Evolutionary conservation across 257 asterid genomes (phyloP).

Genomic region (Fraxinus quadrangulata): DNA sequence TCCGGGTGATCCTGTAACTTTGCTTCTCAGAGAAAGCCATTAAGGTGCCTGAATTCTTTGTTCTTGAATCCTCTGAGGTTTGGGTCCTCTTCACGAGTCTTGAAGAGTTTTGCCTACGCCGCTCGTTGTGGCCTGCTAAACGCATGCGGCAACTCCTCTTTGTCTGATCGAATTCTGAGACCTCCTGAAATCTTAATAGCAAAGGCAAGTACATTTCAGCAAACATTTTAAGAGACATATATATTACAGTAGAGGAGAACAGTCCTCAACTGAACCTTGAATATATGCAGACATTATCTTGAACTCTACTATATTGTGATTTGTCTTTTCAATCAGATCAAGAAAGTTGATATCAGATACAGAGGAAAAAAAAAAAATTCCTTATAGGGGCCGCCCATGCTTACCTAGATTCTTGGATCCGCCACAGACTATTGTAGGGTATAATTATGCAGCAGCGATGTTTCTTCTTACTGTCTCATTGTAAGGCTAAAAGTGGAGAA

Average conservation of each 20-base stretch:
- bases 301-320: neutral
- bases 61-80: constrained; percentile 21
- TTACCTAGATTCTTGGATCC: no score
- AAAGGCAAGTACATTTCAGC: neutral
- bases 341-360: no score
- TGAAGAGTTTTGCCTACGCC: constrained; percentile 49
- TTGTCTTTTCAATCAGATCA: neutral
- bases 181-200: constrained; percentile 49
- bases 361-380: no score
- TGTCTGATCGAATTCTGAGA: constrained; percentile 51
- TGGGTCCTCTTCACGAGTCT: constrained; percentile 26
- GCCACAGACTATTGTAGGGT: neutral
- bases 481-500: neutral
- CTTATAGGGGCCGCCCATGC: no score
- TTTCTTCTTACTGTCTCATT: neutral
- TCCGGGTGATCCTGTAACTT: constrained; percentile 30
- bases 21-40: constrained; percentile 21
- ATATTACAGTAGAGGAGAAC: neutral
- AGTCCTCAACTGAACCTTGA: neutral
- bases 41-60: constrained; percentile 26
- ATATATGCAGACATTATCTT: neutral
- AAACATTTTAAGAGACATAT: neutral
- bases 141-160: constrained; percentile 64
- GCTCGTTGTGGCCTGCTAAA: constrained; percentile 57
- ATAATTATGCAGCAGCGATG: neutral